Conservation (phyloP, 2,329 filamentous ascomycete genomes). For the Cladosporium sp. region DNA sequence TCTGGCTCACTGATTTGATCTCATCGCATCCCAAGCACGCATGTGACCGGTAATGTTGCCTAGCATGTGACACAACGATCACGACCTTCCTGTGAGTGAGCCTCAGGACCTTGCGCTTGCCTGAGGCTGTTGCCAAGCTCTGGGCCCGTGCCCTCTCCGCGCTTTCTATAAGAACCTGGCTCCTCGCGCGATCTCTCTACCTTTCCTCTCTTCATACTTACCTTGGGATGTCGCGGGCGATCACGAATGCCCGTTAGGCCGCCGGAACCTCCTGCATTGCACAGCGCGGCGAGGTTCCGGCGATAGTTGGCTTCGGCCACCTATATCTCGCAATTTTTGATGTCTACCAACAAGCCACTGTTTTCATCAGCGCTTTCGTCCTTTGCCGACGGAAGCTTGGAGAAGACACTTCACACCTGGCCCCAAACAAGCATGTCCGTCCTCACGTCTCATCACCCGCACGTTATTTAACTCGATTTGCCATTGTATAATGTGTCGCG, state of each 20-base stretch:
- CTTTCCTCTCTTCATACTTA: constrained; percentile 4
- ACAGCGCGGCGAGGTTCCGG: constrained; percentile 15
- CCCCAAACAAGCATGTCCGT: neutral
- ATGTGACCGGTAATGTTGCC: too few relatives aligned
- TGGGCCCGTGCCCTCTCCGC: too few relatives aligned
- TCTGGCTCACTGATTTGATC: too few relatives aligned
- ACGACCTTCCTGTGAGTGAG: too few relatives aligned
- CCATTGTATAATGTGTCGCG: neutral
- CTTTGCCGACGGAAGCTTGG: constrained; percentile 1
- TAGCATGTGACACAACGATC: too few relatives aligned
- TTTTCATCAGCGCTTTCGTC: constrained; percentile 15
- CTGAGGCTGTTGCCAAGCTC: too few relatives aligned
- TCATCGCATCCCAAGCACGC: too few relatives aligned
- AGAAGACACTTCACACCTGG: neutral
- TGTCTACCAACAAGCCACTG: neutral
- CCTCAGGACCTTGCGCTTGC: too few relatives aligned
- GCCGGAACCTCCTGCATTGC: constrained; percentile 10
- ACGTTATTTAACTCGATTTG: neutral
- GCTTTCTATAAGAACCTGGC: too few relatives aligned
- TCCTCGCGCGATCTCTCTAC: neutral
- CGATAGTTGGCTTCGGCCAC: constrained; percentile 13
- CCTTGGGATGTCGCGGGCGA: constrained; percentile 7
- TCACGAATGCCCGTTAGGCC: constrained; percentile 7
- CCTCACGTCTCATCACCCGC: neutral
- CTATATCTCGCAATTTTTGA: constrained; percentile 17